phyloP scores from a whole-genome alignment of 179 eudicot species.

The Gypsophila paniculata region DNA sequence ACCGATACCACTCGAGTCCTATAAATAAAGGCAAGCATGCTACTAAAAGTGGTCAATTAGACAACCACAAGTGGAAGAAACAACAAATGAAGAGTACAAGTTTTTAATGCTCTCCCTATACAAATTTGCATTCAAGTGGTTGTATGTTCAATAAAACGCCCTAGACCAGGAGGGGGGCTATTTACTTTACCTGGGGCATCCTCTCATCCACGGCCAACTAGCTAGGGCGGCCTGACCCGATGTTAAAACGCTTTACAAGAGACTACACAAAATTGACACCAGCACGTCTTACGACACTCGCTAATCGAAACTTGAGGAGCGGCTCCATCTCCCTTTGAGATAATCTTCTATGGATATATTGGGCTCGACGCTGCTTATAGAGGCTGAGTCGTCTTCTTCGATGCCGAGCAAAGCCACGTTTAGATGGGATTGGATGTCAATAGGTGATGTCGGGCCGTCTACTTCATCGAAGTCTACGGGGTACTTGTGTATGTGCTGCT shows the following conservation, averaged over 20 bases:
- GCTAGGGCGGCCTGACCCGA: slow-evolving; percentile 3
- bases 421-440: slow-evolving; percentile 52
- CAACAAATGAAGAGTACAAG: background rate
- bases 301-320: slow-evolving; percentile 75
- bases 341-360: slow-evolving; percentile 54
- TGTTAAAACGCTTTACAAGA: slow-evolving; percentile 26
- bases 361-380: slow-evolving; percentile 43
- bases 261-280: slow-evolving; percentile 22
- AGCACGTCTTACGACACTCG: background rate
- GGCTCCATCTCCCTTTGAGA: slow-evolving; percentile 76
- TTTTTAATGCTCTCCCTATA: background rate
- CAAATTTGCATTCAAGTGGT: slow-evolving; percentile 1
- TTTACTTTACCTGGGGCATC: slow-evolving; percentile 27
- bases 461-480: slow-evolving; percentile 33
- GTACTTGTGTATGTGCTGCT: slow-evolving; percentile 30
- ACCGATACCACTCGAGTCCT: too few species aligned
- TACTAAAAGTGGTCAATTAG: background rate
- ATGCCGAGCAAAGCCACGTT: slow-evolving; percentile 51
- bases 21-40: background rate
- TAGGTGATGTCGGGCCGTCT: slow-evolving; percentile 38
- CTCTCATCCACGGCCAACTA: slow-evolving; percentile 33
- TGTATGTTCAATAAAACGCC: background rate
- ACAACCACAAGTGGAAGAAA: background rate
- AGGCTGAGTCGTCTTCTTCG: slow-evolving; percentile 48
- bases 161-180: slow-evolving; percentile 38